phyloP scores from a whole-genome alignment of 2,329 filamentous ascomycete species.

The Cytospora piceae region DNA sequence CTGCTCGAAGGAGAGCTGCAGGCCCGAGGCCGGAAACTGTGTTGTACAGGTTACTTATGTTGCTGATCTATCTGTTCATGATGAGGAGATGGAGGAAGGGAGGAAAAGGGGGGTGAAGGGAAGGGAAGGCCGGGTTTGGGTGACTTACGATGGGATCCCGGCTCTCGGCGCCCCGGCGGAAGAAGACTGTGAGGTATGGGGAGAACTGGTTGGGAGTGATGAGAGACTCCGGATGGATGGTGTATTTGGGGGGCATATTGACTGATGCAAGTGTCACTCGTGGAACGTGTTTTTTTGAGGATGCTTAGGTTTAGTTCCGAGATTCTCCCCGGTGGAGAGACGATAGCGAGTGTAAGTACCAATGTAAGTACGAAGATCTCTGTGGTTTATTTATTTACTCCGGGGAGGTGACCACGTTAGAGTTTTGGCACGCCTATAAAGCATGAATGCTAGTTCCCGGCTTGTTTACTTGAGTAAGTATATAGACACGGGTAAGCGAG shows the following conservation, averaged over 20 bases:
- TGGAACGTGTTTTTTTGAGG: background rate
- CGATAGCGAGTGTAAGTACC: too few species aligned
- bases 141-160: slow-evolving; percentile 27
- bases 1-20: slow-evolving; percentile 29
- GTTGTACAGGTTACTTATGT: background rate
- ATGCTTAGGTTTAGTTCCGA: background rate
- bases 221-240: slow-evolving; percentile 25
- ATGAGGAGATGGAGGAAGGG: background rate
- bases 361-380: too few species aligned
- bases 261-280: background rate
- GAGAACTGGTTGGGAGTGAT: slow-evolving; percentile 23
- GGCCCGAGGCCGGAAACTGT: slow-evolving; percentile 28
- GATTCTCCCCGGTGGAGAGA: background rate
- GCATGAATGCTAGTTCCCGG: too few species aligned
- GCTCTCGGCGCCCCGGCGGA: slow-evolving; percentile 27
- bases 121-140: too few species aligned
- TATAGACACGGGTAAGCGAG: background rate
- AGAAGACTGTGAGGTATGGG: slow-evolving; percentile 25
- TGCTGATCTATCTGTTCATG: background rate
- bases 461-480: too few species aligned
- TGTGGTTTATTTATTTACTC: too few species aligned
- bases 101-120: background rate
- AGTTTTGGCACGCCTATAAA: too few species aligned
- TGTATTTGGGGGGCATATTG: slow-evolving; percentile 23
- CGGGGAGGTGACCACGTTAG: too few species aligned